Percentiles rank a stretch among this genome's conserved stretches.
Evolutionary conservation across 2,329 filamentous ascomycete genomes (phyloP).

Genomic region (Nannizziopsis barbatae): DNA sequence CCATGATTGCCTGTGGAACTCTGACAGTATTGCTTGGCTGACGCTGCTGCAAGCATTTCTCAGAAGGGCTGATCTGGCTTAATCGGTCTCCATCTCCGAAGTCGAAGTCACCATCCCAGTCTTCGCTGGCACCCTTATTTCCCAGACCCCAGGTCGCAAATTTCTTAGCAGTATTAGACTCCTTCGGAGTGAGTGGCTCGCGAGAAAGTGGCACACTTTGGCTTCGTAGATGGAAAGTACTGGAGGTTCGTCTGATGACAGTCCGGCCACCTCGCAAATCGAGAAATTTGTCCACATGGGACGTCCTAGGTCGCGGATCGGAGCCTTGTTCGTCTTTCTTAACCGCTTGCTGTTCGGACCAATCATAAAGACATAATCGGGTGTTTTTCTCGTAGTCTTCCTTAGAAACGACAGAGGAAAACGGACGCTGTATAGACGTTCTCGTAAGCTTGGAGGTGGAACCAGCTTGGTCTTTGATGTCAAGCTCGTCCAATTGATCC

Average conservation of each 20-base stretch:
- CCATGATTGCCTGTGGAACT: conserved; percentile 52
- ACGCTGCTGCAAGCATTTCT: neutral
- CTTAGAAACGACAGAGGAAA: conserved; percentile 10
- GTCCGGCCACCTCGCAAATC: conserved; percentile 47
- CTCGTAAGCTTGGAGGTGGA: neutral
- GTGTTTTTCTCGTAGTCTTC: conserved; percentile 10
- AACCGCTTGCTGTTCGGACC: conserved; percentile 48
- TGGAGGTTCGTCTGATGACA: conserved; percentile 47
- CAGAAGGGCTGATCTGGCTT: conserved; percentile 16
- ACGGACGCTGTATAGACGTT: neutral
- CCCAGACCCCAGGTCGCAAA: conserved; percentile 58
- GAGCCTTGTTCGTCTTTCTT: conserved; percentile 44
- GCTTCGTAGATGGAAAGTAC: conserved; percentile 51
- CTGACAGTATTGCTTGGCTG: conserved; percentile 30
- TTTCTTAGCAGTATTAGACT: conserved; percentile 43
- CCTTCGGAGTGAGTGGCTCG: conserved; percentile 39
- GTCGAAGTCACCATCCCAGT: conserved; percentile 60
- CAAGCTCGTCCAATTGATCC: neutral
- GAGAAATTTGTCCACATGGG: conserved; percentile 52
- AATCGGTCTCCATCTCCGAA: conserved; percentile 41
- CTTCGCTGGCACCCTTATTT: conserved; percentile 54
- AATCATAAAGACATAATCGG: conserved; percentile 43
- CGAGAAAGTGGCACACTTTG: conserved; percentile 53
- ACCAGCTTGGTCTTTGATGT: neutral
- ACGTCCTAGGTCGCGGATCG: conserved; percentile 48